Percentiles rank a stretch among this genome's conserved stretches.
These are phyloP conservation scores for Naematelia encephala DNA, from an alignment of 768 basidiomycete genomes.

Conservation along the genomic window DNA sequence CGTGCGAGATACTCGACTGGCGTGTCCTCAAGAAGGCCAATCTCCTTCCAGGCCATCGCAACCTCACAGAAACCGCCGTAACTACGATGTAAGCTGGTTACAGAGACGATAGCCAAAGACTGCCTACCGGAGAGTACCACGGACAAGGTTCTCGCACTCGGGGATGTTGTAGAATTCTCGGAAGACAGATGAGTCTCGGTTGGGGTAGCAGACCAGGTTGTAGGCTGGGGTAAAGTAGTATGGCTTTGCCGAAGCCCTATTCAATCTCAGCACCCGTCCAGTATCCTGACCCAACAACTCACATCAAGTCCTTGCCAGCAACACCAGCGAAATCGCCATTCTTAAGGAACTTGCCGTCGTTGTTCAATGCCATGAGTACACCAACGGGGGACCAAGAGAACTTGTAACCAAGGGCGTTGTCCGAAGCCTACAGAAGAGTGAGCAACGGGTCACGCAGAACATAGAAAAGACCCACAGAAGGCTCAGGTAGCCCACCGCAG, in stretches of 20 bases:
- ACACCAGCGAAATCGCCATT: slow-evolving; percentile 65
- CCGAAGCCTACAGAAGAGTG: slow-evolving; percentile 66
- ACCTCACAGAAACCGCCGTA: slow-evolving; percentile 92
- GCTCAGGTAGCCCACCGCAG: slow-evolving; percentile 91
- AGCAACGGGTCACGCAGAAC: background rate
- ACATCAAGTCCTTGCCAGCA: slow-evolving; percentile 80
- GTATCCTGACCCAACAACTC: slow-evolving; percentile 1
- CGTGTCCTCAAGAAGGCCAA: slow-evolving; percentile 78
- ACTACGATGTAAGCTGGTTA: slow-evolving; percentile 7
- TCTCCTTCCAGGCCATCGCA: slow-evolving; percentile 75
- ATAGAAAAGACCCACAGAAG: slow-evolving; percentile 14
- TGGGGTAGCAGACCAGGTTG: slow-evolving; percentile 95
- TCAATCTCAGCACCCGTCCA: slow-evolving; percentile 6
- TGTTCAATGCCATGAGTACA: slow-evolving; percentile 89
- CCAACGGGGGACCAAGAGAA: slow-evolving; percentile 98
- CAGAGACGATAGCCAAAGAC: background rate
- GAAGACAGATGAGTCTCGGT: slow-evolving; percentile 89
- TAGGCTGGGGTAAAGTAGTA: slow-evolving; percentile 95
- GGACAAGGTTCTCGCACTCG: slow-evolving; percentile 85
- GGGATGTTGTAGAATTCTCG: slow-evolving; percentile 86
- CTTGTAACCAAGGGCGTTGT: slow-evolving; percentile 97
- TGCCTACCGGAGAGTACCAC: slow-evolving; percentile 83
- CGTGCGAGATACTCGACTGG: slow-evolving; percentile 69
- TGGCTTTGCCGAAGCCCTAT: slow-evolving; percentile 66
- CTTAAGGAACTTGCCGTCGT: slow-evolving; percentile 76